Conservation (phyloP, 352 stramenopile species). For the Phytophthora megakarya region DNA sequence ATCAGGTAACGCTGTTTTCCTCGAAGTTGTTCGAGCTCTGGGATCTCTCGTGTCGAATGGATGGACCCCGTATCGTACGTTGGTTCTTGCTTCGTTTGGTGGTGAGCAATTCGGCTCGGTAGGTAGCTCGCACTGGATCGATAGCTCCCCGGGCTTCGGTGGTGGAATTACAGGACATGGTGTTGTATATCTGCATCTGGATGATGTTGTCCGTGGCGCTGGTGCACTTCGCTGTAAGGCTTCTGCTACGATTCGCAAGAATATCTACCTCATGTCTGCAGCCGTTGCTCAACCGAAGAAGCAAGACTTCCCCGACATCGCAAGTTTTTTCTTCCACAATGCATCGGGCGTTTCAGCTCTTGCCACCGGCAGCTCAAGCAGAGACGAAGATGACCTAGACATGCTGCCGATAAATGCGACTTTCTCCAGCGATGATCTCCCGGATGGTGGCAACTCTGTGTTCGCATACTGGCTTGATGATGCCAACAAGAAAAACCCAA, state of each 20-base stretch:
- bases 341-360: constrained; percentile 11
- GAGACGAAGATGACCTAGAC: constrained; percentile 40
- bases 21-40: constrained; percentile 68
- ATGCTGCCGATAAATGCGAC: constrained; percentile 71
- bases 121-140: constrained; percentile 85
- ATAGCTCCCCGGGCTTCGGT: constrained; percentile 54
- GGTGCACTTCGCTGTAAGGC: constrained; percentile 71
- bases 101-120: constrained; percentile 82
- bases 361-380: constrained; percentile 25
- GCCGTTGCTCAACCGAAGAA: constrained; percentile 71
- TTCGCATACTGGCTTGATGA: constrained; percentile 74
- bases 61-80: constrained; percentile 78
- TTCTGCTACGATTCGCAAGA: constrained; percentile 73
- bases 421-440: constrained; percentile 66
- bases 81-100: constrained; percentile 79
- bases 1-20: constrained; percentile 80
- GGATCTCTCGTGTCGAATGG: constrained; percentile 66
- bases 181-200: constrained; percentile 77
- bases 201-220: constrained; percentile 70
- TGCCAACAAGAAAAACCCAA: constrained; percentile 40
- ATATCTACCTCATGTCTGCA: constrained; percentile 74
- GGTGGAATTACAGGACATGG: constrained; percentile 63
- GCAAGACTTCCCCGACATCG: constrained; percentile 42
- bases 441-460: constrained; percentile 65
- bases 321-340: constrained; percentile 55